Evolutionary conservation across 768 basidiomycete species (phyloP).

Genomic region (Suillus plorans): DNA sequence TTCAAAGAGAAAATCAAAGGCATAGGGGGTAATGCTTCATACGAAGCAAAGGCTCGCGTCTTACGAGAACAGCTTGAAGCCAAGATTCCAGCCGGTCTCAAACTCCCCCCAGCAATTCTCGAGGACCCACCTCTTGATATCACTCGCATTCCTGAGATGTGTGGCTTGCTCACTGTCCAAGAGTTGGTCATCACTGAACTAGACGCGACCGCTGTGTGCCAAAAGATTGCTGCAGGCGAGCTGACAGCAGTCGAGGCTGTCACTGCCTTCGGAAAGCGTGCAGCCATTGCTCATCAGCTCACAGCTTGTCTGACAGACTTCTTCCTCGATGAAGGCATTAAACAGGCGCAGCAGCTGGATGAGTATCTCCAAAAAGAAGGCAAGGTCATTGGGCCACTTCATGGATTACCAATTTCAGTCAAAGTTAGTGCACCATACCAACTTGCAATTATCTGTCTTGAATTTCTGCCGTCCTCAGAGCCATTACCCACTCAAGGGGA

Average conservation of each 20-base stretch:
- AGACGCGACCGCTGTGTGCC: slow-evolving; percentile 35
- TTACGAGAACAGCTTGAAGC: slow-evolving; percentile 20
- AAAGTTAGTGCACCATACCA: slow-evolving; percentile 29
- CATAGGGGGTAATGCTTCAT: slow-evolving; percentile 21
- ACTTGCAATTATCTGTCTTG: not conserved
- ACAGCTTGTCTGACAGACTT: slow-evolving; percentile 40
- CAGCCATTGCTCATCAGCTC: slow-evolving; percentile 53
- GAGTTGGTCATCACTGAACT: slow-evolving; percentile 36
- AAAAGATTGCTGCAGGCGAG: slow-evolving; percentile 27
- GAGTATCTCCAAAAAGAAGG: slow-evolving; percentile 37
- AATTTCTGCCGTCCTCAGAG: slow-evolving; percentile 25
- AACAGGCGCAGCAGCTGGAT: slow-evolving; percentile 42
- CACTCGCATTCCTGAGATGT: slow-evolving; percentile 30
- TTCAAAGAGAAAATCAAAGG: slow-evolving; percentile 23
- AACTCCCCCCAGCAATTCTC: slow-evolving; percentile 16
- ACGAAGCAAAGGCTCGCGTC: slow-evolving; percentile 18
- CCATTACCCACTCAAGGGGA: slow-evolving; percentile 38
- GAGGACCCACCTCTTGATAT: slow-evolving; percentile 31
- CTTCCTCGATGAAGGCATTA: slow-evolving; percentile 43
- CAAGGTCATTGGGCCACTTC: slow-evolving; percentile 41
- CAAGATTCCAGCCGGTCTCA: slow-evolving; percentile 22
- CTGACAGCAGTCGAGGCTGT: slow-evolving; percentile 40
- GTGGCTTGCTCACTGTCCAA: slow-evolving; percentile 29
- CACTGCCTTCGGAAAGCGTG: slow-evolving; percentile 46
- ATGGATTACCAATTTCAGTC: slow-evolving; percentile 40